These are phyloP conservation scores for Syncephalastrum sp. DNA, from an alignment of 371 early-diverging fungal genomes.

Conservation along the genomic window DNA sequence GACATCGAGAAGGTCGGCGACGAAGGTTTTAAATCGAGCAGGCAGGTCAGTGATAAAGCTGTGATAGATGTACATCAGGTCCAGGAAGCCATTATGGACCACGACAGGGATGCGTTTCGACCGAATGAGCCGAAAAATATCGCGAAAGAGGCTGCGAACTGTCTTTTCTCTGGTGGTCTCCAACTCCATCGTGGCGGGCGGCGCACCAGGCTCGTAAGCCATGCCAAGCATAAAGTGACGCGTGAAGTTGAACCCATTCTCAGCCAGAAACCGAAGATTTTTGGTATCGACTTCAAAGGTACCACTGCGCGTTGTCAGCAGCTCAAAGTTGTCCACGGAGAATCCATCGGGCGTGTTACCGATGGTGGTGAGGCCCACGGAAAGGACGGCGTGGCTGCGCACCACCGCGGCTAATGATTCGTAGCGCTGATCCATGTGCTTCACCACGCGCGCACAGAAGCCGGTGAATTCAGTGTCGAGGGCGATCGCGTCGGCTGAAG, in stretches of 20 bases:
- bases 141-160: slow-evolving; percentile 29
- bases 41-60: slow-evolving; percentile 81
- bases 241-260: slow-evolving; percentile 84
- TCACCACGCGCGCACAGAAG: slow-evolving; percentile 41
- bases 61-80: slow-evolving; percentile 87
- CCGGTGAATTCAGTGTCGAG: slow-evolving; percentile 92
- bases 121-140: slow-evolving; percentile 26
- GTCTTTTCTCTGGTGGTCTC: not conserved
- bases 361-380: slow-evolving; percentile 72
- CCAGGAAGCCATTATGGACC: slow-evolving; percentile 90
- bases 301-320: slow-evolving; percentile 24
- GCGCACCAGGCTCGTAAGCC: slow-evolving; percentile 57
- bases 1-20: slow-evolving; percentile 70
- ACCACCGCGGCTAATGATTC: slow-evolving; percentile 63
- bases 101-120: slow-evolving; percentile 60
- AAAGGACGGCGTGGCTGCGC: slow-evolving; percentile 70
- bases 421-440: slow-evolving; percentile 77
- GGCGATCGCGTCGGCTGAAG: slow-evolving; percentile 66
- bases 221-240: slow-evolving; percentile 73
- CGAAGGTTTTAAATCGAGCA: slow-evolving; percentile 59
- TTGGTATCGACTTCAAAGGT: slow-evolving; percentile 57
- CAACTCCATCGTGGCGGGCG: no score
- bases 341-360: not conserved
- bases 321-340: slow-evolving; percentile 27
- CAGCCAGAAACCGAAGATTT: slow-evolving; percentile 75